A percentile compares a stretch with the other conserved stretches of the same genome.
These are phyloP conservation scores for Colletotrichum sp. DNA, from an alignment of 2,329 filamentous ascomycete genomes.

Conservation along the genomic window DNA sequence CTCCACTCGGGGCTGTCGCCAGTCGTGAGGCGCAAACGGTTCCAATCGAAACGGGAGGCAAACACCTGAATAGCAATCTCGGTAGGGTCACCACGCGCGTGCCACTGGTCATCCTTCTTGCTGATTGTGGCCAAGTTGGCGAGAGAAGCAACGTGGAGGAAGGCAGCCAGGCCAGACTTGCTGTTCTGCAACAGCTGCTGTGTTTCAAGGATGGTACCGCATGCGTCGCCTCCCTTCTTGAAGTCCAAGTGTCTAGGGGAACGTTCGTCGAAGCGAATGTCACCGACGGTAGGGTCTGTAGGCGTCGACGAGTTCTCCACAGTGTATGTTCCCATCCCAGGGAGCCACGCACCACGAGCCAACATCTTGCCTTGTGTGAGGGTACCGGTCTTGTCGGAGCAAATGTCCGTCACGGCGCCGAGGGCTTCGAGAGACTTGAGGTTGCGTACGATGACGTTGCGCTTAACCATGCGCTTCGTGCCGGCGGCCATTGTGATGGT, in stretches of 20 bases:
- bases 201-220: neutral
- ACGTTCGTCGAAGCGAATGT: conserved; percentile 35
- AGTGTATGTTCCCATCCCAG: conserved; percentile 21
- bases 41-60: conserved; percentile 64
- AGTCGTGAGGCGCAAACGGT: conserved; percentile 47
- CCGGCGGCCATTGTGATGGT: conserved; percentile 71
- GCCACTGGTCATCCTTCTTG: conserved; percentile 50
- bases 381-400: conserved; percentile 30
- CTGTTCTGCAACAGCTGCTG: conserved; percentile 33
- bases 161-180: conserved; percentile 41
- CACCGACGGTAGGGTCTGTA: conserved; percentile 50
- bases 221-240: conserved; percentile 4
- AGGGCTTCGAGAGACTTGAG: conserved; percentile 46
- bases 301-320: conserved; percentile 44
- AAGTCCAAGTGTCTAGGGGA: conserved; percentile 2
- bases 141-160: conserved; percentile 59
- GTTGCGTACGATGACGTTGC: conserved; percentile 62
- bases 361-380: conserved; percentile 21
- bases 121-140: conserved; percentile 64
- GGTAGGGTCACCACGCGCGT: conserved; percentile 63
- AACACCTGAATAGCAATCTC: conserved; percentile 73
- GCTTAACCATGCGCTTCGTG: conserved; percentile 47
- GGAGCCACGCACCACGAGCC: conserved; percentile 13
- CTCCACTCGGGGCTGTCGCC: conserved; percentile 47
- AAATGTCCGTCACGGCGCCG: conserved; percentile 48